A percentile compares a stretch with the other conserved stretches of the same genome.
Conservation (phyloP, 345 rosid genomes). For the Populus simonii region DNA sequence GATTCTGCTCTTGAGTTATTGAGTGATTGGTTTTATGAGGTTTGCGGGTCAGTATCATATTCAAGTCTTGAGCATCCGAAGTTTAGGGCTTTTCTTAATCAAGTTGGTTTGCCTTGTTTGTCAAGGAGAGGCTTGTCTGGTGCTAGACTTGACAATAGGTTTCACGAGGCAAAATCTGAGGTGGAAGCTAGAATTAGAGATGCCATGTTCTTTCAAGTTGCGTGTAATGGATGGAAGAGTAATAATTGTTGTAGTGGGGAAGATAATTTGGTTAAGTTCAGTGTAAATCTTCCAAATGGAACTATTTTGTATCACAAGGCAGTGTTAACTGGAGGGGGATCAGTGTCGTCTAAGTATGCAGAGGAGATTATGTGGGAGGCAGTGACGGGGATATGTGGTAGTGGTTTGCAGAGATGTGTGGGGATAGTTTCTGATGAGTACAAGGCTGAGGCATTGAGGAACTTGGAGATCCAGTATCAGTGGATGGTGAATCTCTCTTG, state of each 20-base stretch:
- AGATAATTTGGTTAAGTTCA: conserved; percentile 43
- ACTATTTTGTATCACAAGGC: conserved; percentile 41
- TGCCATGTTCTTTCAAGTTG: conserved; percentile 52
- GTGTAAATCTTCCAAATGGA: conserved; percentile 50
- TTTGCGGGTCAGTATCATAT: conserved; percentile 49
- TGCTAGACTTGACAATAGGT: conserved; percentile 40
- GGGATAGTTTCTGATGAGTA: conserved; percentile 52
- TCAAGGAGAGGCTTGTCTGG: conserved; percentile 42
- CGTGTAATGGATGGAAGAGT: conserved; percentile 53
- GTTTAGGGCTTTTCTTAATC: conserved; percentile 49
- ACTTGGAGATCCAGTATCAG: conserved; percentile 49
- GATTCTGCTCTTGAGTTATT: conserved; percentile 46
- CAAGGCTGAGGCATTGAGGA: conserved; percentile 46
- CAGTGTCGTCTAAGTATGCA: conserved; percentile 43
- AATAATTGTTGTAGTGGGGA: conserved; percentile 35
- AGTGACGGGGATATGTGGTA: conserved; percentile 36
- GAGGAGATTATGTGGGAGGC: conserved; percentile 54
- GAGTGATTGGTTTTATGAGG: conserved; percentile 54
- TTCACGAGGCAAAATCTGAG: conserved; percentile 39
- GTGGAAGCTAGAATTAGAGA: conserved; percentile 50
- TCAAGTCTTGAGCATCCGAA: conserved; percentile 54
- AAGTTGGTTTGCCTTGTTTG: conserved; percentile 49
- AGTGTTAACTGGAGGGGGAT: conserved; percentile 32
- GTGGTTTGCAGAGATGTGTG: conserved; percentile 42
- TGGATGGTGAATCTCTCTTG: conserved; percentile 63